Percentiles rank a stretch among this genome's conserved stretches.
These are phyloP conservation scores for Curvularia hawaiiensis DNA, from an alignment of 2,329 filamentous ascomycete species.

Conservation along the genomic window DNA sequence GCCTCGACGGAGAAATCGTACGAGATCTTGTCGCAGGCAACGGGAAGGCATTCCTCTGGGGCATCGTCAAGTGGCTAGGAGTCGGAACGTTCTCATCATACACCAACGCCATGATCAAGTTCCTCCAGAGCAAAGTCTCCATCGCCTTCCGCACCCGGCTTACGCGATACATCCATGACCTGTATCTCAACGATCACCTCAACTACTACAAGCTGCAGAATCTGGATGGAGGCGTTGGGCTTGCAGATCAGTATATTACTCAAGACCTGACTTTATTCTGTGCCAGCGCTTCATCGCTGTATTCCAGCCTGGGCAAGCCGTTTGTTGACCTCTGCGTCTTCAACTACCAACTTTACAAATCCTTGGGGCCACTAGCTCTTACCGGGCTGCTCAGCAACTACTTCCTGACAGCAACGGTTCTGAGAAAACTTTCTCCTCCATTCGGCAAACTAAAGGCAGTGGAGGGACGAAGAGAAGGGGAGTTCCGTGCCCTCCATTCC, in stretches of 20 bases:
- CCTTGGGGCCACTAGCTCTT: conserved; percentile 84
- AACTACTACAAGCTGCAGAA: conserved; percentile 97
- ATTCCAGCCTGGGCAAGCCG: conserved; percentile 96
- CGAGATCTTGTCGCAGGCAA: conserved; percentile 95
- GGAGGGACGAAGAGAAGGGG: conserved; percentile 92
- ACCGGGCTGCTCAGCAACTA: conserved; percentile 90
- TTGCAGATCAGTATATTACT: conserved; percentile 96
- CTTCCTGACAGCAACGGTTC: conserved; percentile 87
- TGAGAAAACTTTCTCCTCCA: conserved; percentile 86
- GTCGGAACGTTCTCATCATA: conserved; percentile 94
- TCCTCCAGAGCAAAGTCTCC: conserved; percentile 94
- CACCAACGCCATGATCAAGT: conserved; percentile 99
- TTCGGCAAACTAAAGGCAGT: conserved; percentile 98
- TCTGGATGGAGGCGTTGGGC: conserved; percentile 88
- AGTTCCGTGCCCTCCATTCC: conserved; percentile 90
- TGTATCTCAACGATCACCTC: conserved; percentile 92
- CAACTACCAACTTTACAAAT: conserved; percentile 95
- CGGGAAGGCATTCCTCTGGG: conserved; percentile 84
- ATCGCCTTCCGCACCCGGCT: conserved; percentile 96
- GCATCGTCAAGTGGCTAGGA: conserved; percentile 92
- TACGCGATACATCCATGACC: conserved; percentile 94
- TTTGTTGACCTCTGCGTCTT: conserved; percentile 97
- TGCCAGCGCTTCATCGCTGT: conserved; percentile 85
- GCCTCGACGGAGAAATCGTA: conserved; percentile 94
- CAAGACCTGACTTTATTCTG: conserved; percentile 97